Base-by-base conservation (phyloP, 495 filamentous ascomycete genomes). In the Lepraria neglecta region DNA sequence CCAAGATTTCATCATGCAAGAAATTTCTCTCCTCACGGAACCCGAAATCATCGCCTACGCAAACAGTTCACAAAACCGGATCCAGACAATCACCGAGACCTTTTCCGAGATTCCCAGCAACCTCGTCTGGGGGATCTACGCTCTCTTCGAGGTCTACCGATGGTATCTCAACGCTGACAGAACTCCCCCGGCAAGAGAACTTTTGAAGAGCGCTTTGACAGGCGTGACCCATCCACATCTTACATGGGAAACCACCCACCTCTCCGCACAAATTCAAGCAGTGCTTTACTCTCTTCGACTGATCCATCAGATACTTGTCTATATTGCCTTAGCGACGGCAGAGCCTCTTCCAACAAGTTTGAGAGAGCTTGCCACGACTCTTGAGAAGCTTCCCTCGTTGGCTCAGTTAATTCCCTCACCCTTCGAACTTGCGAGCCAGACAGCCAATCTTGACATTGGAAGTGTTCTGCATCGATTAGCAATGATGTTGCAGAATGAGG, bases 211-310 rank as follows among this genome's bases (percentile, higher is more conserved):
- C 31, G 35, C 46, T 2, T n/a, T 67, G 12, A 58, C 50, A 6
- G 76, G 74, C 1, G 67, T 63, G 10, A 64, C 69, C 64, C 69
- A 62, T 3, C 38, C 68, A 30, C 56, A 30, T 1, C 54, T 70
- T 3, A 69, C 70, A 9, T 90, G 87, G 88, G 76, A 78, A 2
- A 76, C 81, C 28, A 69, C 89, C 24, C 87, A 91, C 53, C 76
- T 87, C 12, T 67, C 76, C 14, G 86, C 85, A 6, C 83, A 88
- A 62, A 69, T 83, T 0, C 82, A 88, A 33, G 82, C 82, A 3
- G 78, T 78, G 4, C 72, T 80, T 7, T 90, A 90, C 64, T 88
- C 87, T 0, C 65, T 91, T 0, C 78, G 87, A 31, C 85, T 90
- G 61, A 65, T 85, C 3, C 75, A 76, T 38, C 86, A 90, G 61